Evolutionary conservation across 768 basidiomycete species (phyloP), one percentile per base, ranked within the genome.

Genomic region (Suillus subaureus): DNA sequence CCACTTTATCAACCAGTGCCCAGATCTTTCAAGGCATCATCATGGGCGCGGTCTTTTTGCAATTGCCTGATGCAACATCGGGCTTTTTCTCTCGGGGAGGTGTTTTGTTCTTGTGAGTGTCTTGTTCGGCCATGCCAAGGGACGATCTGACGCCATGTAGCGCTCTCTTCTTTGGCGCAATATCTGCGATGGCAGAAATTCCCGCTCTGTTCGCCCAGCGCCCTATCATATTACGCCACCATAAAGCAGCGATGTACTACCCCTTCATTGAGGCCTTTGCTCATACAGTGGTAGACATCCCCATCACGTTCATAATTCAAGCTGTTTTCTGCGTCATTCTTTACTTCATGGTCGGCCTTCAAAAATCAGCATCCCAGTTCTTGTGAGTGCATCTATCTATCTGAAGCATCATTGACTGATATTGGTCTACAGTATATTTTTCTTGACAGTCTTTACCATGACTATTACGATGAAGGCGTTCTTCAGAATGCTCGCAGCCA

Each of bases 381-480:
- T 61, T 69, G 73, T 75, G 28, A 21, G 67, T 54, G 15, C 15
- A 26, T 12, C 74, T 76, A 62, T 64, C 70, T 35, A 75, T 77
- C 72, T 79, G 80, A 67, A 45, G 80, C 23, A 74, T 72, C 31
- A 63, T 80, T 83, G 80, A 75, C 72, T 23, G 78, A 83, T 52
- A 75, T 82, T 1, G 73, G 72, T 13, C 68, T 82, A 75, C 79
- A 89, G 89, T 75, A 84, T 82, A 6, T 87, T 82, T 72, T 81
- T 84, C 72, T 74, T 92, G 37, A 82, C 87, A 69, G 64, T 84
- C 7, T 80, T 86, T 62, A 74, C 79, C 4, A 81, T 87, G 69
- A 82, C 87, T 28, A 61, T 92, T 39, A 79, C 86, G 8, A 90
- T 94, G 87, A 90, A 88, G 72, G 84, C 85, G 0, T 93, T 87